Percentiles rank a stretch among this genome's conserved stretches.
Evolutionary conservation across 345 rosid genomes (phyloP).

Genomic region (Bruguiera gymnorhiza): DNA sequence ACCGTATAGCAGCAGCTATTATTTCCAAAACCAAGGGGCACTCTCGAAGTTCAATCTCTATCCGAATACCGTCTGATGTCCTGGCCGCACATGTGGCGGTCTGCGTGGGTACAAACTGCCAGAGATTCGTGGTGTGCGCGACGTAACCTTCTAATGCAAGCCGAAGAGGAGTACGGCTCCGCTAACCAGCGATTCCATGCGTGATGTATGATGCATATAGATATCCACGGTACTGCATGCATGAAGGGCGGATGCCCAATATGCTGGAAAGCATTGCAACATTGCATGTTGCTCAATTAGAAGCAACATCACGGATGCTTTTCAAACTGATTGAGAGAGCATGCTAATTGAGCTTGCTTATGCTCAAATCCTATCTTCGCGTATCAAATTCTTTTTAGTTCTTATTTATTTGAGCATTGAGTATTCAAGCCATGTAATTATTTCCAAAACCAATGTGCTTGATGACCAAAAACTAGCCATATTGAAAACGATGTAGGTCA

Average conservation of each 20-base stretch:
- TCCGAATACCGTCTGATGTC: constrained; percentile 68
- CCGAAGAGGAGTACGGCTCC: constrained; percentile 92
- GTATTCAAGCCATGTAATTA: too few relatives aligned
- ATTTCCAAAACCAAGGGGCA: constrained; percentile 25
- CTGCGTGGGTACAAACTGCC: constrained; percentile 55
- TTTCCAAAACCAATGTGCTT: too few relatives aligned
- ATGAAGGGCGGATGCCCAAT: not conserved
- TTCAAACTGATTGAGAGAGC: too few relatives aligned
- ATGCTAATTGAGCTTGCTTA: too few relatives aligned
- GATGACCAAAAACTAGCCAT: too few relatives aligned
- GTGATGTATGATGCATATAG: constrained; percentile 7
- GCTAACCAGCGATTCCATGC: constrained; percentile 72
- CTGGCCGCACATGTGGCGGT: constrained; percentile 92
- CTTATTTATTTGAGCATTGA: too few relatives aligned
- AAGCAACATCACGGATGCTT: too few relatives aligned
- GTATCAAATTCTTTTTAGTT: too few relatives aligned
- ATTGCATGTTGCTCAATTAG: too few relatives aligned
- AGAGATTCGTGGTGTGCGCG: constrained; percentile 83
- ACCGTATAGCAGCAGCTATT: not conserved
- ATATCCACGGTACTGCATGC: not conserved
- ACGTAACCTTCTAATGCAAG: constrained; percentile 63
- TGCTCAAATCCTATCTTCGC: too few relatives aligned
- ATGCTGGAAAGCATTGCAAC: too few relatives aligned
- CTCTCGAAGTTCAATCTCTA: constrained; percentile 16
- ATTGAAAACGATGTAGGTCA: too few relatives aligned